Base-by-base conservation (phyloP, 768 basidiomycete species). In the Lentinus tigrinus region DNA sequence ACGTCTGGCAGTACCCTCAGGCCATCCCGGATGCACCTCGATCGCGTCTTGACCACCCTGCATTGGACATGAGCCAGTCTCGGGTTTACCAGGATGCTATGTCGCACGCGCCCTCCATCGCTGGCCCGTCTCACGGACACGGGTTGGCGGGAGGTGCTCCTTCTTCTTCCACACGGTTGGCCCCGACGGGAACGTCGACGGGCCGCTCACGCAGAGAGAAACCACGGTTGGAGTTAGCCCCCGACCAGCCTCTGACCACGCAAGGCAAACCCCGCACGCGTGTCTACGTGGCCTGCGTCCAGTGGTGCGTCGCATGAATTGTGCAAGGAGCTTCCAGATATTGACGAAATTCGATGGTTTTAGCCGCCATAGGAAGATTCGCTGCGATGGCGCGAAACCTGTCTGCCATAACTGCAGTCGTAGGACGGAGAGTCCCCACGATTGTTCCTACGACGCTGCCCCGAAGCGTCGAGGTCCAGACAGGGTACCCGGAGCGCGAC, bases 391-490 rank as follows among this genome's bases (percentile, higher is more conserved):
- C 52, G 85, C 85, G 9, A 90, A 86, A 62, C 91, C 91, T 10
- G 66, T 77, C 10, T 93, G 91, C 66, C 82, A 88, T 66, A 91
- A 91, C 65, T 93, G 90, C 66, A 71, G 74, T 39, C 82, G 81
- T 61, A 80, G 87, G 38, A 40, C 57, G n/a, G 65, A 65, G 28
- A 58, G 58, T n/a, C 56, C 58, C 16, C 58, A 64, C 43, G 78
- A 80, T 46, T 93, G 91, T 67, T 68, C 74, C 50, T 93, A 92
- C 63, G 91, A 93, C 63, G 56, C 81, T 14, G 71, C 82, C 4
- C 91, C 91, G 21, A 91, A 88, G 65, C 86, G 91, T 44, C 81
- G 91, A 39, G 91, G 91, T 1, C 91, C 91, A 2, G 91, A 92
- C 71, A 89, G 82, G 71, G 80, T 76, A 0, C 89, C 89, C n/a